A percentile compares a stretch with the other conserved stretches of the same genome.
phyloP scores from a whole-genome alignment of 2,329 filamentous ascomycete genomes.

The Trichoderma atrobrunneum region DNA sequence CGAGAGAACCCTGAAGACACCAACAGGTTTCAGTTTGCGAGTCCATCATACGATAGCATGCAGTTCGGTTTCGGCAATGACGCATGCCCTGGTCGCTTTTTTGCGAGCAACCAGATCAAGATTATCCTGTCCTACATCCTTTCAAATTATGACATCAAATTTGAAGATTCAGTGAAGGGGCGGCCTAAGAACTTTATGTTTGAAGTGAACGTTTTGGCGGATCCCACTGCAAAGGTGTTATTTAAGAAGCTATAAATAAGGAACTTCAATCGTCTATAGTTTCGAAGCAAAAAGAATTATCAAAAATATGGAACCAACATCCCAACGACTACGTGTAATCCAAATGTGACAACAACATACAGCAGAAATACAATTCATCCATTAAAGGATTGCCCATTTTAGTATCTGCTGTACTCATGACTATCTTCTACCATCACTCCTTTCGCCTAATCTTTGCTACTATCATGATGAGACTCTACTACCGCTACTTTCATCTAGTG shows the following conservation, averaged over 20 bases:
- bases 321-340: background rate
- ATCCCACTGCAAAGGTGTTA: background rate
- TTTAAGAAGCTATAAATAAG: background rate
- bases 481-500: background rate
- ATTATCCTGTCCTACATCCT: conserved; percentile 48
- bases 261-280: too few relatives aligned
- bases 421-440: background rate
- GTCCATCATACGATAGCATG: conserved; percentile 45
- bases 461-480: background rate
- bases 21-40: conserved; percentile 42
- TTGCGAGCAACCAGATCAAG: conserved; percentile 51
- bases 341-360: background rate
- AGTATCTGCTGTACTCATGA: background rate
- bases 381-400: background rate
- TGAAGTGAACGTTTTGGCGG: background rate
- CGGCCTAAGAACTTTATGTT: background rate
- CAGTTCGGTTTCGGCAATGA: conserved; percentile 54
- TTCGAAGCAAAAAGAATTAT: background rate
- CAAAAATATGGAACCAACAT: background rate
- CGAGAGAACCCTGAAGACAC: conserved; percentile 36
- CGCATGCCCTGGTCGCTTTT: conserved; percentile 51
- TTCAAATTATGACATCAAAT: conserved; percentile 49
- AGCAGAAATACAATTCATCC: background rate
- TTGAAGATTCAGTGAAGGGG: conserved; percentile 5
- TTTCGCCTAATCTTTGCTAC: background rate